Evolutionary conservation across 2,329 filamentous ascomycete species (phyloP), one percentile per base, ranked within the genome.

Genomic region (Cordyceps fumosorosea): DNA sequence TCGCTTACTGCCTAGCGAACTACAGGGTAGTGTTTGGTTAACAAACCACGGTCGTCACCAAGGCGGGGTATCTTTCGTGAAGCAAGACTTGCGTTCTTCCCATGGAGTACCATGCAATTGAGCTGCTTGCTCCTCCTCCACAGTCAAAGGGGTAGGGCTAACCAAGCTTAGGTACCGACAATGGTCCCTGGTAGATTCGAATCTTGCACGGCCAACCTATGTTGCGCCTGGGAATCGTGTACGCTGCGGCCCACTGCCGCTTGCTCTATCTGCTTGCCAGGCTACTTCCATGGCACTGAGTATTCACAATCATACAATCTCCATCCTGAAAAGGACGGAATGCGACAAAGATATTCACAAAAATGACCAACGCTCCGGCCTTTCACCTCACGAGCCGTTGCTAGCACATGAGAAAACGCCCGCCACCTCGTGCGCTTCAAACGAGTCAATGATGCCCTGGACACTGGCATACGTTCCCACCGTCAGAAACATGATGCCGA

Each of bases 401-500:
- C 77, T 83, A 16, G 80, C 81, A 71, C 92, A 96, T 1, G 85
- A 85, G 71, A 96, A 96, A 0, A 90, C 84, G 1, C 85, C 84
- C 1, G 87, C 83, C 29, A 96, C 89, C 0, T 76, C 77, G 3
- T 84, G 84, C 1, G 80, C 75, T 37, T 81, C 71, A 70, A 93
- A 96, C 22, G 87, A 86, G 63, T 91, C 80, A 26, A 95, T 82
- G 63, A 93, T 93, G 62, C 84, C 86, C 73, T 90, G 83, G 0
- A 92, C 86, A 64, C 84, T 88, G 42, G 84, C 86, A 70, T 96
- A 96, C 3, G 92, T 97, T 44, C 93, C 93, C 0, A 82, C 89
- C 0, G 82, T 87, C 54, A 97, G 75, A 78, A 96, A 96, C 67
- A 93, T 85, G n/a, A 96, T 58, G 0, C 93, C 93, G 20, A 89